Base-by-base conservation (phyloP, 2,329 filamentous ascomycete species). In the Colletotrichum acutatum region DNA sequence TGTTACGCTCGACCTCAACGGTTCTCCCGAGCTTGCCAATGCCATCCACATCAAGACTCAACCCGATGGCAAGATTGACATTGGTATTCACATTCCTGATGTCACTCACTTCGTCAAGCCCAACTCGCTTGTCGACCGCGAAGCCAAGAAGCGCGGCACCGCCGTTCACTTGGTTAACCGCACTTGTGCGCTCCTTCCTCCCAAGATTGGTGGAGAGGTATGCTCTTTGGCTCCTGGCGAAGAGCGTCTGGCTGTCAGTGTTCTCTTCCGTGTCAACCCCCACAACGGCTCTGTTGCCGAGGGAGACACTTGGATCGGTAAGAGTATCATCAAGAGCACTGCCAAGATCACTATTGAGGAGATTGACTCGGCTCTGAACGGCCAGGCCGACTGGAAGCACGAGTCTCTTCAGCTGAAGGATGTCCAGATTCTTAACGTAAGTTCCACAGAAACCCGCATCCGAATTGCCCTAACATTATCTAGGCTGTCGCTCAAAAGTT, bases 131-230 rank as follows among this genome's bases (percentile, higher is more conserved):
- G 95, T 98, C 63, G 97, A 99, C 79, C 93, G 97, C 59, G 97
- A 99, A 84, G 97, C 97, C 12, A 98, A 97, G 90, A 99, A 98
- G 89, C 94, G 97, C 76, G 96, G 96, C 74, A 98, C 95, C 70
- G 95, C 95, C 46, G 97, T 99, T 28, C 97, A 98, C 80, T 88
- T 99, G 19, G 93, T 98, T 85, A 97, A 98, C 86, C 92, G 95
- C 46, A 86, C 93, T 86, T 87, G 96, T 90, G 88, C 96, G 87
- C 92, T 99, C 89, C 90, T 99, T 49, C 97, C 97, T 16, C 89
- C 94, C 1, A 95, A 94, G 83, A 87, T 99, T 75, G 93, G 95
- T 8, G 90, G 91, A 22, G 95, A 98, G 76, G 88, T 98, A 63
- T 98, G 95, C 87, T 97, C 95, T 71, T 87, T 99, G 74, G 89